Evolutionary conservation across 1,284 basidiomycete species (phyloP).

Genomic region (Cryptococcus sp.): DNA sequence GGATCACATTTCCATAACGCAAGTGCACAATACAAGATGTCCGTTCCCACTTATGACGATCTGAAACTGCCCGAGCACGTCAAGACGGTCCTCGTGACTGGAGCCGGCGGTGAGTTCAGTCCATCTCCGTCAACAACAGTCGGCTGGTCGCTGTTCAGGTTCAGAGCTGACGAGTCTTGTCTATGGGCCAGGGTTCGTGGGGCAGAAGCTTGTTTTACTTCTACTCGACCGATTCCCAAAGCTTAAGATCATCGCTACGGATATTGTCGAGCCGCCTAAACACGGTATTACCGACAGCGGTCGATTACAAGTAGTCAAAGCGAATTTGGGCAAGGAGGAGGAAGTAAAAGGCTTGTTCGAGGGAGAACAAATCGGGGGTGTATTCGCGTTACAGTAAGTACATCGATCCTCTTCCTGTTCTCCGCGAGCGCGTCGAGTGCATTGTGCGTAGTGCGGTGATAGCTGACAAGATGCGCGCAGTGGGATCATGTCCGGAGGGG

Average conservation of each 20-base stretch:
- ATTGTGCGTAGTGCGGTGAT: not conserved
- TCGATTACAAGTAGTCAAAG: constrained; percentile 54
- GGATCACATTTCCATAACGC: too few species aligned
- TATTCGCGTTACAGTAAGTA: constrained; percentile 52
- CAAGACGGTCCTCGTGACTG: constrained; percentile 61
- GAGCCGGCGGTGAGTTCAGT: constrained; percentile 57
- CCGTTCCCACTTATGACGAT: constrained; percentile 43
- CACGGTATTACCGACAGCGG: constrained; percentile 51
- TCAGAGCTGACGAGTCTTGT: not conserved
- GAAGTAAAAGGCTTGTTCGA: constrained; percentile 55
- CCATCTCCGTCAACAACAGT: not conserved
- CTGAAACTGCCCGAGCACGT: constrained; percentile 50
- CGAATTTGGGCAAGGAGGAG: constrained; percentile 57
- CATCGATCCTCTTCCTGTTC: not conserved
- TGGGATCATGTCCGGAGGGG: constrained; percentile 69
- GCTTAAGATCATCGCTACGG: constrained; percentile 60
- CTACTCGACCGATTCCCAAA: constrained; percentile 57
- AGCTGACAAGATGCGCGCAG: constrained; percentile 18
- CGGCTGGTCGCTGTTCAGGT: not conserved
- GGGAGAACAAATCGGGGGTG: constrained; percentile 47
- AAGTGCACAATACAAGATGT: constrained; percentile 16
- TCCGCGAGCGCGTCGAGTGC: not conserved
- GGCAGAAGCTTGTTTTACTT: constrained; percentile 49
- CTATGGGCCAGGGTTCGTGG: constrained; percentile 47
- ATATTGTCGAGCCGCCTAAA: constrained; percentile 59